Evolutionary conservation across 305 asterid genomes (phyloP).

Genomic region (Fraxinus angustifolia): DNA sequence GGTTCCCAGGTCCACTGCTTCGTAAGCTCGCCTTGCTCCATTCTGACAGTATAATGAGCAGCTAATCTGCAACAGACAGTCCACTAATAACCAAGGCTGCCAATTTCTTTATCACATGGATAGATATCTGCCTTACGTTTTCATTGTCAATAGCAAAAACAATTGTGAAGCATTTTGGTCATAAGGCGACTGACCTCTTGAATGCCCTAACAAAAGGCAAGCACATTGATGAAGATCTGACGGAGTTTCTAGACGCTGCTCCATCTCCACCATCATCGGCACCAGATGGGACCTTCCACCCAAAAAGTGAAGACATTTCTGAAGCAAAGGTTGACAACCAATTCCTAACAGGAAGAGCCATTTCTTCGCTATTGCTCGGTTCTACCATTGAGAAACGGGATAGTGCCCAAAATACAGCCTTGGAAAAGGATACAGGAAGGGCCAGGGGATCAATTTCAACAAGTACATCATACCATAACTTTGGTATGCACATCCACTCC

Average conservation of each 20-base stretch:
- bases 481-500: constrained; percentile 96
- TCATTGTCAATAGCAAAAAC: constrained; percentile 17
- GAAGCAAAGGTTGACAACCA: constrained; percentile 70
- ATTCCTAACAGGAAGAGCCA: constrained; percentile 55
- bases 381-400: constrained; percentile 81
- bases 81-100: constrained; percentile 23
- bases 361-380: constrained; percentile 48
- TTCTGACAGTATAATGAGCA: constrained; percentile 58
- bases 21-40: constrained; percentile 72
- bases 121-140: neutral
- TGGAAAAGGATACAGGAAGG: constrained; percentile 79
- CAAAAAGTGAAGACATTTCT: constrained; percentile 70
- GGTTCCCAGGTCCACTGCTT: constrained; percentile 99
- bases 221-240: constrained; percentile 69
- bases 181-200: constrained; percentile 61
- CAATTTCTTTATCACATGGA: constrained; percentile 3
- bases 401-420: constrained; percentile 88
- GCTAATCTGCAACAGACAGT: constrained; percentile 58
- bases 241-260: constrained; percentile 69
- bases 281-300: constrained; percentile 92
- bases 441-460: constrained; percentile 73
- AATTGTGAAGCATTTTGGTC: constrained; percentile 12
- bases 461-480: constrained; percentile 95
- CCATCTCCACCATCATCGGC: constrained; percentile 91
- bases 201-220: constrained; percentile 77